phyloP scores from a whole-genome alignment of 2,329 filamentous ascomycete species.

The Penicillium decumbens region DNA sequence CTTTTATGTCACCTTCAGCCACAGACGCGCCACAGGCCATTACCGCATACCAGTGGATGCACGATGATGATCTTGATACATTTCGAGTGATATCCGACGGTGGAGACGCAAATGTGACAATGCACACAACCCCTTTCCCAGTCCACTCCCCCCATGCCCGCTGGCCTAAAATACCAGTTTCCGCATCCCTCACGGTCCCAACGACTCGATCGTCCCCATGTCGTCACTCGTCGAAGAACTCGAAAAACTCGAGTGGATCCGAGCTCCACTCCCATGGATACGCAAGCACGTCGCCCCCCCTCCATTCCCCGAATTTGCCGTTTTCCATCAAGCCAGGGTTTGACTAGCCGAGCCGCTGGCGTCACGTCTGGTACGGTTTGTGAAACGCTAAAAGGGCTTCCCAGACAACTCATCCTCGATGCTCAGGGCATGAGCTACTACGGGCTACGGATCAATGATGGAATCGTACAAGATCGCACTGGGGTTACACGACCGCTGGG shows the following conservation, averaged over 20 bases:
- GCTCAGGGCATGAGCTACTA: neutral
- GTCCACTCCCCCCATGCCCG: conserved; percentile 1
- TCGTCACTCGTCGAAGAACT: conserved; percentile 13
- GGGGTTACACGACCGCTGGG: conserved; percentile 15
- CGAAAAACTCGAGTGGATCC: neutral
- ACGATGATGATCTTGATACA: conserved; percentile 12
- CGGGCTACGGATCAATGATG: neutral
- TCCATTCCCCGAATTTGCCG: too few species aligned
- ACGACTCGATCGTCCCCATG: conserved; percentile 13
- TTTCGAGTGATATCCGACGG: neutral
- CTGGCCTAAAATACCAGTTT: neutral
- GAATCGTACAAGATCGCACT: neutral
- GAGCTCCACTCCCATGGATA: conserved; percentile 12
- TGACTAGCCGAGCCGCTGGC: conserved; percentile 23
- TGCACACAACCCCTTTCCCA: conserved; percentile 9
- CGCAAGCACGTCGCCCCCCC: conserved; percentile 1
- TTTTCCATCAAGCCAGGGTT: conserved; percentile 9
- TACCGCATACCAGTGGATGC: conserved; percentile 13
- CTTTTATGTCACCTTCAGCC: conserved; percentile 5
- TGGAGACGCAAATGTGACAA: conserved; percentile 11
- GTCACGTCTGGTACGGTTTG: conserved; percentile 13
- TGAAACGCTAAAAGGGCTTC: conserved; percentile 12
- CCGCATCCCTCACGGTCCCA: conserved; percentile 3
- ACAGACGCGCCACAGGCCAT: conserved; percentile 11
- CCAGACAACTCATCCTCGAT: neutral